Evolutionary conservation across 768 basidiomycete genomes (phyloP).

Genomic region (Mycena metata): DNA sequence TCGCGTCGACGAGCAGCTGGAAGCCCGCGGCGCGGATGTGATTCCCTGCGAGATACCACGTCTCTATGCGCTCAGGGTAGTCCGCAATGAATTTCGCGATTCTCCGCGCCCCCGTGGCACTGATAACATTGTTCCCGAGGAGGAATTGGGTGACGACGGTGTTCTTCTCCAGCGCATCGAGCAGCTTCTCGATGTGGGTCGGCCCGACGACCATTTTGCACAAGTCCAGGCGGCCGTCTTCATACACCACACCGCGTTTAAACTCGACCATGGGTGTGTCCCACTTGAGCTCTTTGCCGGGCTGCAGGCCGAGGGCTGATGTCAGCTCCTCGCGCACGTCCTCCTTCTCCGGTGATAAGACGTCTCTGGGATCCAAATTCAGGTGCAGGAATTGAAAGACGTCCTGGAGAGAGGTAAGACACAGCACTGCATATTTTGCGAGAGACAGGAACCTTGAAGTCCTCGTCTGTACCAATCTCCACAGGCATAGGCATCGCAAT

Average conservation of each 20-base stretch:
- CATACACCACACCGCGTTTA: slow-evolving; percentile 37
- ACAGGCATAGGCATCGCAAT: slow-evolving; percentile 35
- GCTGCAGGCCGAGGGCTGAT: slow-evolving; percentile 23
- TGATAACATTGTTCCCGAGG: slow-evolving; percentile 39
- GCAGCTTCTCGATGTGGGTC: slow-evolving; percentile 35
- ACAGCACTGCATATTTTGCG: background rate
- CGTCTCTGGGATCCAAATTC: slow-evolving; percentile 34
- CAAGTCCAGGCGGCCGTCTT: slow-evolving; percentile 35
- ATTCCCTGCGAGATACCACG: slow-evolving; percentile 38
- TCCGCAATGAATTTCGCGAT: slow-evolving; percentile 34
- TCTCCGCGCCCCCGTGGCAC: slow-evolving; percentile 32
- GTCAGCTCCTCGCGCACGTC: slow-evolving; percentile 24
- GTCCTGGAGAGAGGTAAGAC: slow-evolving; percentile 11
- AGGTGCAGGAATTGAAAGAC: slow-evolving; percentile 33
- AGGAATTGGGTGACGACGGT: slow-evolving; percentile 34
- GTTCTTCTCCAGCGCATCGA: slow-evolving; percentile 36
- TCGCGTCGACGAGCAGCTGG: slow-evolving; percentile 35
- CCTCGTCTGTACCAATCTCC: slow-evolving; percentile 29
- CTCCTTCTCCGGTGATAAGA: slow-evolving; percentile 19
- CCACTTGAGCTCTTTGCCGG: slow-evolving; percentile 32
- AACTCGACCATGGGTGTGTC: slow-evolving; percentile 38
- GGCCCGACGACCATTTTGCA: slow-evolving; percentile 41
- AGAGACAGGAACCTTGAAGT: slow-evolving; percentile 18
- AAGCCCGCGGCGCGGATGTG: slow-evolving; percentile 30
- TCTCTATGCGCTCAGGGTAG: slow-evolving; percentile 36